Percentiles rank a stretch among this genome's conserved stretches.
Conservation (phyloP, 2,329 filamentous ascomycete species). For the Eurotiales sp. region DNA sequence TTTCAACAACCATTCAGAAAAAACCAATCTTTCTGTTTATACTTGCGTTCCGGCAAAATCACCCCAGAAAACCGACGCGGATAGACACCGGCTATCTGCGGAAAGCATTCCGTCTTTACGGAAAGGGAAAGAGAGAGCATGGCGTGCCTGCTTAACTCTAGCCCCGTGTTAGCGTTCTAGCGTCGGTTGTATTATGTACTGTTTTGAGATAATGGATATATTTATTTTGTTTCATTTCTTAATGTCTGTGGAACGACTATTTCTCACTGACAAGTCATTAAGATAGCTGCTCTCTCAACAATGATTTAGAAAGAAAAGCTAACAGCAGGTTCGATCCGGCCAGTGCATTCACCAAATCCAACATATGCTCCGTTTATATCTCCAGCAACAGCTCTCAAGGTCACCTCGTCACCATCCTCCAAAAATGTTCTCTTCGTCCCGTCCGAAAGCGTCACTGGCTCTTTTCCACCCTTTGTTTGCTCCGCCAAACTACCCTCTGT, state of each 20-base stretch:
- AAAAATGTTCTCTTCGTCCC: conserved; percentile 65
- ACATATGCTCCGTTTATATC: conserved; percentile 60
- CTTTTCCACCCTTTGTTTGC: conserved; percentile 67
- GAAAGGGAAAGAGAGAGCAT: too few species aligned
- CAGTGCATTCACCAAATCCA: conserved; percentile 71
- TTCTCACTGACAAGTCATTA: too few species aligned
- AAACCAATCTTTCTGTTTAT: too few species aligned
- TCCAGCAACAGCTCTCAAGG: conserved; percentile 63
- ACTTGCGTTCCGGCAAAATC: too few species aligned
- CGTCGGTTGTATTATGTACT: too few species aligned
- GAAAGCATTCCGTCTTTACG: conserved; percentile 1
- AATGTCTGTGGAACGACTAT: too few species aligned
- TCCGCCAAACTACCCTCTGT: conserved; percentile 69
- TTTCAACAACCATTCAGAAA: too few species aligned
- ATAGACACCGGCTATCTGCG: conserved; percentile 20
- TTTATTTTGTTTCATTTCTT: too few species aligned
- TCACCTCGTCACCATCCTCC: conserved; percentile 68
- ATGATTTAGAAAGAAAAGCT: conserved; percentile 12
- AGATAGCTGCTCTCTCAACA: too few species aligned
- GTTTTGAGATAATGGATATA: too few species aligned
- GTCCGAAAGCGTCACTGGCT: conserved; percentile 56
- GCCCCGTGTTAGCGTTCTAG: too few species aligned
- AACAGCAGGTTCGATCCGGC: conserved; percentile 54
- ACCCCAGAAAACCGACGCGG: conserved; percentile 5
- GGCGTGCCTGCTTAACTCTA: too few species aligned